Conservation (phyloP, 2,329 filamentous ascomycete genomes). For the Alternaria hordeiaustralica region DNA sequence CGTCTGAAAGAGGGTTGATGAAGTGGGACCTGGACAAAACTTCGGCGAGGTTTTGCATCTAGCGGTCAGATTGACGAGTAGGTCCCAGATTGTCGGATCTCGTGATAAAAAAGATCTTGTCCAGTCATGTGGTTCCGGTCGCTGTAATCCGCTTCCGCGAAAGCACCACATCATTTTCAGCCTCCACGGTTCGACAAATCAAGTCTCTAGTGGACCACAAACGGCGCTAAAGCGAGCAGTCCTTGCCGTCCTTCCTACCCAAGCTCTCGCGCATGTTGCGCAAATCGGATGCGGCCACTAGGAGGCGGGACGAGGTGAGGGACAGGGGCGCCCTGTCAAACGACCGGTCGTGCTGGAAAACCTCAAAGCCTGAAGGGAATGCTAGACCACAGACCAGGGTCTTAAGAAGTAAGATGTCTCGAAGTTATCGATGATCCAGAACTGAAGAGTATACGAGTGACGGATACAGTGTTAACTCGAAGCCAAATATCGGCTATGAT, state of each 20-base stretch:
- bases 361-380: not conserved
- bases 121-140: constrained; percentile 29
- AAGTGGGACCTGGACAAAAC: constrained; percentile 19
- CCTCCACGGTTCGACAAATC: constrained; percentile 23
- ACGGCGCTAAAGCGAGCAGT: constrained; percentile 10
- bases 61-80: constrained; percentile 6
- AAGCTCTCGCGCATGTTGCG: not conserved
- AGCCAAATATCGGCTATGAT: not conserved
- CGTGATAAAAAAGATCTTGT: constrained; percentile 7
- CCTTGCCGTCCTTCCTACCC: constrained; percentile 1
- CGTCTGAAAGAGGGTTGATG: constrained; percentile 12
- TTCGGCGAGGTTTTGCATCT: constrained; percentile 21
- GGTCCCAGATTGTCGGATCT: constrained; percentile 14
- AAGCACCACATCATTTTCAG: constrained; percentile 30
- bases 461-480: not conserved
- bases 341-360: not conserved
- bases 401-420: not conserved
- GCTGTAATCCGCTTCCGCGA: constrained; percentile 36
- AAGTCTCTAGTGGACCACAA: constrained; percentile 17
- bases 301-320: constrained; percentile 5
- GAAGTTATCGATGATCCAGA: not conserved
- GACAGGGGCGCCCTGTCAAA: constrained; percentile 8
- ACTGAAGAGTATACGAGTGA: not conserved
- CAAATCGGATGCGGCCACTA: constrained; percentile 20
- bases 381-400: not conserved